Evolutionary conservation across 2,329 filamentous ascomycete species (phyloP).

Genomic region (Aspergillus ruber): DNA sequence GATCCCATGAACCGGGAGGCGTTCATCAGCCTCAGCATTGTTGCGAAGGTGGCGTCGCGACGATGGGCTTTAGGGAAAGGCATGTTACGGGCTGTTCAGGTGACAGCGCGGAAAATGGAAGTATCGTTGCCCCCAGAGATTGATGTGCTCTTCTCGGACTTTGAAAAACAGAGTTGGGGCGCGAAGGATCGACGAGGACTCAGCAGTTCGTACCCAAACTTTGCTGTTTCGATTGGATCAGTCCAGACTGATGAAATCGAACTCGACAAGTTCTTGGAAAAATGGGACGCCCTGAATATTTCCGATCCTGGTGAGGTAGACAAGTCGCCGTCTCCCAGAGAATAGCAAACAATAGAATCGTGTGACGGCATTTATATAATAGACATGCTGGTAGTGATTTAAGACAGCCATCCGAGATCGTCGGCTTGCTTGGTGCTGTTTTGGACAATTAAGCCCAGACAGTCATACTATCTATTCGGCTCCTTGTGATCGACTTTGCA

Average conservation of each 20-base stretch:
- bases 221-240: constrained; percentile 5
- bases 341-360: no score
- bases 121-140: constrained; percentile 12
- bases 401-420: no score
- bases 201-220: constrained; percentile 16
- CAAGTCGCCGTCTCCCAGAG: no score
- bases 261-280: constrained; percentile 13
- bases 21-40: constrained; percentile 13
- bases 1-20: constrained; percentile 6
- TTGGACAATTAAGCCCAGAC: no score
- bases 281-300: constrained; percentile 8
- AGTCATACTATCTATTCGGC: no score
- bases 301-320: background rate
- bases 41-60: constrained; percentile 8
- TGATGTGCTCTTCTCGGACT: constrained; percentile 10
- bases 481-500: no score
- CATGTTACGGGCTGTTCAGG: constrained; percentile 16
- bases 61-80: constrained; percentile 15
- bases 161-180: constrained; percentile 12
- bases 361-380: no score
- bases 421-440: no score
- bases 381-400: no score
- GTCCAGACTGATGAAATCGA: constrained; percentile 1
- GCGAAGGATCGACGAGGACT: constrained; percentile 8
- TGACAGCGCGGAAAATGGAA: constrained; percentile 10